Conservation (phyloP, 1,284 basidiomycete species). For the Sporisorium scitamineum region DNA sequence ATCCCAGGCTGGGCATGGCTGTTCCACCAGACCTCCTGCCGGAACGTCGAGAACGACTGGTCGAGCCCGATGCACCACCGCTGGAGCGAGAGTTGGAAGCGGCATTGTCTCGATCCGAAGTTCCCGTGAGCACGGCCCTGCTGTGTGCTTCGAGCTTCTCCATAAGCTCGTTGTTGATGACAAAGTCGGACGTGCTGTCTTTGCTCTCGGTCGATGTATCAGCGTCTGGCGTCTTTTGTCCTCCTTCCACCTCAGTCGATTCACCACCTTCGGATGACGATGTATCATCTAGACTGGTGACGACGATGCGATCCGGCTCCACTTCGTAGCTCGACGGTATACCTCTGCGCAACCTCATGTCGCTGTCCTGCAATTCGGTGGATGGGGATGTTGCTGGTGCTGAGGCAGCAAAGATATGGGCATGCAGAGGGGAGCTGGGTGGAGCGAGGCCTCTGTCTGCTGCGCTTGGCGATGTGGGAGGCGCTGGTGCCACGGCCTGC, state of each 20-base stretch:
- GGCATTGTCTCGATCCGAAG: constrained; percentile 46
- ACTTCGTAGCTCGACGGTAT: constrained; percentile 47
- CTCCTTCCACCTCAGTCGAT: constrained; percentile 10
- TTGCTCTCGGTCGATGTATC: constrained; percentile 33
- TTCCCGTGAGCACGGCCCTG: constrained; percentile 45
- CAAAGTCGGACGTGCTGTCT: constrained; percentile 26
- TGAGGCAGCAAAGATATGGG: constrained; percentile 11
- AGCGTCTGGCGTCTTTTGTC: constrained; percentile 29
- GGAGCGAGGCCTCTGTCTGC: constrained; percentile 15
- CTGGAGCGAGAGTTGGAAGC: constrained; percentile 24
- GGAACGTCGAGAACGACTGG: constrained; percentile 22
- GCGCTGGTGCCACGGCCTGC: constrained; percentile 39
- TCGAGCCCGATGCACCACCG: background rate
- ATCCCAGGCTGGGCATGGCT: constrained; percentile 20
- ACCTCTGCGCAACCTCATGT: constrained; percentile 34
- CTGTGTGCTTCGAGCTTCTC: constrained; percentile 57
- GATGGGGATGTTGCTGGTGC: background rate
- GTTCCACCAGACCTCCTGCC: constrained; percentile 32
- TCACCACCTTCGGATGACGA: constrained; percentile 37
- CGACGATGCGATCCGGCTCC: constrained; percentile 48
- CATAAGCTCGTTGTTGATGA: constrained; percentile 59
- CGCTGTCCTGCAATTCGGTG: constrained; percentile 30
- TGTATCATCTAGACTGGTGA: constrained; percentile 46
- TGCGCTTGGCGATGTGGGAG: constrained; percentile 37
- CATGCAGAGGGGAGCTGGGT: constrained; percentile 16